Evolutionary conservation across 257 asterid species (phyloP).

Genomic region (Capsicum baccatum): DNA sequence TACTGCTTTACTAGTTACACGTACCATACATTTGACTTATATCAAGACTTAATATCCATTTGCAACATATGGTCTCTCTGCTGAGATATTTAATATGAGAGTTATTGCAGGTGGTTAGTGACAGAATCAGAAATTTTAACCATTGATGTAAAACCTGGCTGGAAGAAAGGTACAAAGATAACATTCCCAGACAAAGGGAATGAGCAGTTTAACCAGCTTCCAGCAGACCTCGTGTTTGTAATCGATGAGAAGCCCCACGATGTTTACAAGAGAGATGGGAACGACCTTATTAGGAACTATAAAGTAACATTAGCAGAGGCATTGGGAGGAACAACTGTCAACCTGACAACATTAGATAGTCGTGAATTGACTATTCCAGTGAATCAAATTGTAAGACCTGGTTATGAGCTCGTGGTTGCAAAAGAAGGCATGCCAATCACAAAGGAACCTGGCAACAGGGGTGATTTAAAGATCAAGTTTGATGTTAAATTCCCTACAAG

Average conservation of each 20-base stretch:
- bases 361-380: conserved; percentile 64
- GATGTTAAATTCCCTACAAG: conserved; percentile 68
- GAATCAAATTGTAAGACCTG: conserved; percentile 44
- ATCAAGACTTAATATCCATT: background rate
- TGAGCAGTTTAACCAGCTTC: conserved; percentile 73
- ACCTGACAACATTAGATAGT: conserved; percentile 54
- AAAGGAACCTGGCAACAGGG: conserved; percentile 56
- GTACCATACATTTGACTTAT: background rate
- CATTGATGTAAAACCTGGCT: conserved; percentile 86
- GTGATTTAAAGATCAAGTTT: conserved; percentile 73
- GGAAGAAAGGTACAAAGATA: conserved; percentile 91
- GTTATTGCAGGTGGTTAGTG: conserved; percentile 49
- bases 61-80: background rate
- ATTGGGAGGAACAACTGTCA: conserved; percentile 60
- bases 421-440: conserved; percentile 88
- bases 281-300: conserved; percentile 58
- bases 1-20: background rate
- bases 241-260: conserved; percentile 85
- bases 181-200: conserved; percentile 92
- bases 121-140: conserved; percentile 67
- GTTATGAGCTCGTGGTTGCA: conserved; percentile 62
- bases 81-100: background rate
- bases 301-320: conserved; percentile 64
- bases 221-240: conserved; percentile 85
- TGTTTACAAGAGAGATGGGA: conserved; percentile 67